A percentile compares a stretch with the other conserved stretches of the same genome.
These are phyloP conservation scores for Tetrahymena borealis DNA, from an alignment of 73 alveolate genomes.

Conservation along the genomic window DNA sequence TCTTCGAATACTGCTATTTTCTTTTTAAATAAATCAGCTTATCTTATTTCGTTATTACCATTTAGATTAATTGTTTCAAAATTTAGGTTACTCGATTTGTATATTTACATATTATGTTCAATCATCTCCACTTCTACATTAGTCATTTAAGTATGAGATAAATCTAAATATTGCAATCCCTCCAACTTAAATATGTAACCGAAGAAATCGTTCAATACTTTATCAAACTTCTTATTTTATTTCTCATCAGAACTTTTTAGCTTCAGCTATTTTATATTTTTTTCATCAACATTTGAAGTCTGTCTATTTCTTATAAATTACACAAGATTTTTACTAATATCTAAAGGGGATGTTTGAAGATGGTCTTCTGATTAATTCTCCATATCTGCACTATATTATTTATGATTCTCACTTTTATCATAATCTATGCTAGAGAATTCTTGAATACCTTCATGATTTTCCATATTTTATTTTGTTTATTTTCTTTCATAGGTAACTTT, in stretches of 20 bases:
- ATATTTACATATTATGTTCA: background rate
- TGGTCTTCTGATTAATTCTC: background rate
- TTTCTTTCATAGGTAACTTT: background rate
- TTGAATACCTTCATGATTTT: background rate
- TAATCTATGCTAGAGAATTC: background rate
- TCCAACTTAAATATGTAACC: background rate
- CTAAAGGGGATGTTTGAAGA: background rate
- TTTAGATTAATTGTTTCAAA: background rate
- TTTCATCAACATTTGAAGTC: background rate
- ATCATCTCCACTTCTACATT: background rate
- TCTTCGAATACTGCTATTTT: background rate
- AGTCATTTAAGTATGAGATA: background rate
- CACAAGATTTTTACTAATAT: background rate
- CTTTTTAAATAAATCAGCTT: background rate
- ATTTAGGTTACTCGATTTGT: background rate
- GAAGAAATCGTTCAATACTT: background rate
- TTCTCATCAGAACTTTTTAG: background rate
- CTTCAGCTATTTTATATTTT: background rate
- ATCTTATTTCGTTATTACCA: background rate
- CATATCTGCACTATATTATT: background rate
- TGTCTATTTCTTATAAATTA: background rate
- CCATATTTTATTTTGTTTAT: background rate
- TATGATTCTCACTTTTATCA: background rate
- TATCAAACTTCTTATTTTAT: background rate
- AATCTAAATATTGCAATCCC: background rate